Base-by-base conservation (phyloP, 345 rosid species). In the Citrus maxima region DNA sequence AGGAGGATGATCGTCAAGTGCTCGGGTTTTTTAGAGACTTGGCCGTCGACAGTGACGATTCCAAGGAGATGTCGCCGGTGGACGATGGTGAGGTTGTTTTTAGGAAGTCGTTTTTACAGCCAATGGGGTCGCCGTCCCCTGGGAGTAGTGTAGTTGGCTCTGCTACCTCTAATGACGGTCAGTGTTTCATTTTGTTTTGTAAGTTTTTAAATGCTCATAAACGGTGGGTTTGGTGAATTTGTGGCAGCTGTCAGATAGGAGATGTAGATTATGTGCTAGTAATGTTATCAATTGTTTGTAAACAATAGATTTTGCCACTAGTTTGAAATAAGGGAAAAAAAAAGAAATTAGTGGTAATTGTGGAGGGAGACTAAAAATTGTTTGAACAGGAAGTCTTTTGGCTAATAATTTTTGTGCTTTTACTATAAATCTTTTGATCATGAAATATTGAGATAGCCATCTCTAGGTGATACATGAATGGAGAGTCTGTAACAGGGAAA, bases 111-210 rank as follows among this genome's bases (percentile, higher is more conserved):
- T 94, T 96, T 77, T 83, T 93, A 65, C 80, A 88, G 77, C 95
- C 91, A 10, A 65, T 80, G 19, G 88, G 79, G 67, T 88, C 95
- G n/a, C 98, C 96, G 7, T 93, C 98, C 67, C 95, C 98, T 0
- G 94, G 95, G 40, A 91, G 98, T 71, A 89, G 94, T 67, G 83
- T 82, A 42, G 61, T 81, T 54, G 95, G 90, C 49, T 96, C 98
- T 81, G 93, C 97, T 80, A 80, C 90, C 77, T 89, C 89, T 32
- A 90, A 84, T 80, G 93, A 94, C 30, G 98, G 97, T 90, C 30
- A 77, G 86, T 79, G 83, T 27, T 67, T n/a, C 10, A 27, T 60
- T 60, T 60, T n/a, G 16, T 19, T 70, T 70, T 28, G 37, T 18
- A 27, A 49, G 35, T 51, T 7, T n/a, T 18, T 19, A 28, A 5